A percentile compares a stretch with the other conserved stretches of the same genome.
Conservation (phyloP, 176 grass and related monocot genomes). For the bread wheat (Triticum aestivum) region DNA sequence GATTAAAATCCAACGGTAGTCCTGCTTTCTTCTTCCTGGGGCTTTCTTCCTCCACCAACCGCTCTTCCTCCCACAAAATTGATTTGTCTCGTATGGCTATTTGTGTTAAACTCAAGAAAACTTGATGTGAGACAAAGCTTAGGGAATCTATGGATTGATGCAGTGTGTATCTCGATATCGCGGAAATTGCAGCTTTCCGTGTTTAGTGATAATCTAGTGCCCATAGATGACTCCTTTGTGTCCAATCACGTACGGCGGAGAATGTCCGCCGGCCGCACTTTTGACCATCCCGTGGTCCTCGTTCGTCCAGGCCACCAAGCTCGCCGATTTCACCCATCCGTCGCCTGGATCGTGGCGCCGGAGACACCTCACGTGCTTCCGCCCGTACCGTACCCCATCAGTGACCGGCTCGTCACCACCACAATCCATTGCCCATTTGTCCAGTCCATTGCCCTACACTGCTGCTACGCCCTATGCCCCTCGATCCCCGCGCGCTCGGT, state of each 20-base stretch:
- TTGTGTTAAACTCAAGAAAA: too few species aligned
- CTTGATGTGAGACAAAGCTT: too few species aligned
- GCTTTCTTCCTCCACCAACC: too few species aligned
- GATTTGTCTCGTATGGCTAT: too few species aligned
- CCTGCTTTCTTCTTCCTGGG: too few species aligned
- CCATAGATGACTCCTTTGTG: background rate
- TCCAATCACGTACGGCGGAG: background rate
- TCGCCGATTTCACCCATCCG: background rate
- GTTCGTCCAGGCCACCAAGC: background rate
- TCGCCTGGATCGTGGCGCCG: background rate
- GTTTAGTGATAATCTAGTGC: background rate
- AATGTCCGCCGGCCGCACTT: background rate
- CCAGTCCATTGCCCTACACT: background rate
- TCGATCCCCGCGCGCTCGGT: conserved; percentile 21
- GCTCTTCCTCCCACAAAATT: too few species aligned
- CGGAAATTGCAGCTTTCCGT: background rate
- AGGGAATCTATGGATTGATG: background rate
- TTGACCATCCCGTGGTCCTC: background rate
- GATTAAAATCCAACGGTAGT: too few species aligned
- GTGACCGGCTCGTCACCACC: background rate
- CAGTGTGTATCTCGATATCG: background rate
- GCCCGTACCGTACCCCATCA: background rate
- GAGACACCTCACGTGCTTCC: conserved; percentile 36
- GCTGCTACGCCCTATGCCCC: background rate
- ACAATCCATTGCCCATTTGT: background rate